Evolutionary conservation across 208 protist genomes (phyloP), one percentile per base, ranked within the genome.

Genomic region (Acanthamoeba healyi): DNA sequence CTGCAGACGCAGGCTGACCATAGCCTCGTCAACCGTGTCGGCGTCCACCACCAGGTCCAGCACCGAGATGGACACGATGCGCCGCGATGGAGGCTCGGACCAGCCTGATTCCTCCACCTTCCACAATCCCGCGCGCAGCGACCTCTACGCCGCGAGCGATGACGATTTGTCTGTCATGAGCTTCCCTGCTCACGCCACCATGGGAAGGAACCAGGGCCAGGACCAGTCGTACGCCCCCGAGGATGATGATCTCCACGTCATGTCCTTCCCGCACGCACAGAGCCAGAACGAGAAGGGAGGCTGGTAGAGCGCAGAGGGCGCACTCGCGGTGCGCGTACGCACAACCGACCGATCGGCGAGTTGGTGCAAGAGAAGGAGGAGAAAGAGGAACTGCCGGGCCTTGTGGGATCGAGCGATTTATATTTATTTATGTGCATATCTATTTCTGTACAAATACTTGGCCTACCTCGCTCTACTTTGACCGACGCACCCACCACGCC

Each of bases 381-480:
- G 54, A 15, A 15, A n/a, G n/a, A n/a, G n/a, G n/a, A n/a, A n/a
- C 22, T 61, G 54, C 54, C 54, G 12, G 15, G 29, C 29, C 26
- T 6, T 36, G 32, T 74, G 65, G 36, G 12, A 61, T 61, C 15
- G 5, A 19, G 14, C 17, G 29, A 40, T 34, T 42, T 74, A 74
- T 74, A 74, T 40, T 74, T 40, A 42, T 40, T 74, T 74, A 19
- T 40, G 14, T 22, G 22, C 22, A 61, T 74, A 74, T 74, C 65
- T 74, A 74, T 74, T 34, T 74, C 32, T 74, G 65, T 74, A 74
- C 65, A 74, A 74, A 74, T 74, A 42, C 36, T 12, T 22, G 15
- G 34, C 61, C 15, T 22, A 40, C 63, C 14, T 74, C 1, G 2
- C 3, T 6, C 32, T 10, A 14, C 0, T 24, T 7, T 0, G 3